Evolutionary conservation across 371 early-diverging fungal genomes (phyloP).

Genomic region (Lichtheimia ramosa): DNA sequence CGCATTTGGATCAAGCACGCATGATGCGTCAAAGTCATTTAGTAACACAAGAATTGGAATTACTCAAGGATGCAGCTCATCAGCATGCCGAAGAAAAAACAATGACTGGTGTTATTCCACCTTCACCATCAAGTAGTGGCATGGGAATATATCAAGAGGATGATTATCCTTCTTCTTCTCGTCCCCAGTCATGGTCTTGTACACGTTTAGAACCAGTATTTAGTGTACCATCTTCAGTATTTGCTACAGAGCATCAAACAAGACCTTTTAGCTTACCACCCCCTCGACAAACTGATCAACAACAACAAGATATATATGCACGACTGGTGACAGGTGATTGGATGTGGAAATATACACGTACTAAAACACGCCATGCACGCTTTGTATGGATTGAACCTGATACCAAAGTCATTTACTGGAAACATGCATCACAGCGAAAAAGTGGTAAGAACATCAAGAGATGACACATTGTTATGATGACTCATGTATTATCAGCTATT

Average conservation of each 20-base stretch:
- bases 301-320: too few relatives aligned
- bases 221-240: too few relatives aligned
- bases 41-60: constrained; percentile 13
- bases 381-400: constrained; percentile 13
- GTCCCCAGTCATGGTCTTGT: too few relatives aligned
- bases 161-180: too few relatives aligned
- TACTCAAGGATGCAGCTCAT: constrained; percentile 7
- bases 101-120: not conserved
- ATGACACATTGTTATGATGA: not conserved
- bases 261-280: too few relatives aligned
- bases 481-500: not conserved
- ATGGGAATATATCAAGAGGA: not conserved
- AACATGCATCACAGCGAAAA: not conserved
- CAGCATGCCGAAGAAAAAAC: not conserved
- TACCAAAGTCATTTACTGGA: constrained; percentile 9
- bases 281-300: too few relatives aligned
- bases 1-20: constrained; percentile 15
- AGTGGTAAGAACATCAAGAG: not conserved
- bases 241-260: too few relatives aligned
- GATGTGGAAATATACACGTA: constrained; percentile 19
- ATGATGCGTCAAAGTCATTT: constrained; percentile 8
- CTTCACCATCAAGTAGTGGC: too few relatives aligned
- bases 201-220: too few relatives aligned
- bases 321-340: constrained; percentile 4
- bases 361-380: constrained; percentile 9